Base-by-base conservation (phyloP, 1,139 yeast genomes). In the Diutina neorugosa region DNA sequence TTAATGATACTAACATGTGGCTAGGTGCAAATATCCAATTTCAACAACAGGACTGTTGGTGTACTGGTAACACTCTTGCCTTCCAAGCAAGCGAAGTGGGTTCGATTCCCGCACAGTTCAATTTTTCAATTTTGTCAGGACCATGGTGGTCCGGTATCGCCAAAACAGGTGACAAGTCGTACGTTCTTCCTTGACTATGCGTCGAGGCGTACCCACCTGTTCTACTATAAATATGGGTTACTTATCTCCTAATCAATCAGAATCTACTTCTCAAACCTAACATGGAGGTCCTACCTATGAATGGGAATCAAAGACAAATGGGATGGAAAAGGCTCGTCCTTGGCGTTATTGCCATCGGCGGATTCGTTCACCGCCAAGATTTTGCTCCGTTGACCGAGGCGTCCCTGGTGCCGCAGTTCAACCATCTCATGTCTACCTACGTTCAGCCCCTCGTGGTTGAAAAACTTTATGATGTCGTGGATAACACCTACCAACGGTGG, bases 1-100 rank as follows among this genome's bases (percentile, higher is more conserved):
- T n/a, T n/a, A n/a, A n/a, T n/a, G n/a, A n/a, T n/a, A n/a, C n/a
- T n/a, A n/a, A n/a, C n/a, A n/a, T n/a, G n/a, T n/a, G n/a, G n/a
- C n/a, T n/a, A n/a, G n/a, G 37, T 9, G 37, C 2, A 31, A 31
- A 31, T 11, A 1, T 31, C 14, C 4, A 31, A 9, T 11, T 11
- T 31, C 37, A 31, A 14, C 18, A 40, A 40, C 19, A 12, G 43
- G 43, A 40, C 43, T 40, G 43, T 40, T 40, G 43, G 43, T 40
- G 43, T 40, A 40, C 43, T 40, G 43, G 43, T 40, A 40, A 40
- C 43, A 40, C 43, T 40, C 43, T 40, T 40, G 43, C 43, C 43
- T 40, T 40, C 43, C 43, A 40, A 40, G 43, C 43, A 40, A 40
- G 43, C 43, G 43, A 40, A 40, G 43, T 40, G 43, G 43, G 43